Conservation (phyloP, 1,284 basidiomycete genomes). For the Ganoderma sinense region DNA sequence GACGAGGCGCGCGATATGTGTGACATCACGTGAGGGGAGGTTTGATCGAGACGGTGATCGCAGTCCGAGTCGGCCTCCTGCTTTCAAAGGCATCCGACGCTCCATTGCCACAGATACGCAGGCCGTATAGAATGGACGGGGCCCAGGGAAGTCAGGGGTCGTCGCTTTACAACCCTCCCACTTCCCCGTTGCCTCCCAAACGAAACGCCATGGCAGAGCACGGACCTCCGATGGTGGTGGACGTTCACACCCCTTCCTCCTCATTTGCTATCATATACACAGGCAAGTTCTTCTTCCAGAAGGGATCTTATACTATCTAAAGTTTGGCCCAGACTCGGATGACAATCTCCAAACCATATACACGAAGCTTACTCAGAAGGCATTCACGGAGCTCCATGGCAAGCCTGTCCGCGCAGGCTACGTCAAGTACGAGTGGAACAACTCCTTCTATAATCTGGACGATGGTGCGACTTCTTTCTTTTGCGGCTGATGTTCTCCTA, state of each 20-base stretch:
- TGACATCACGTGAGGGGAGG: background rate
- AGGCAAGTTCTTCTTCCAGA: conserved; percentile 45
- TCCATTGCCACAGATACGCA: background rate
- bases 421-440: conserved; percentile 82
- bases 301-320: background rate
- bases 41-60: conserved; percentile 16
- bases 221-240: conserved; percentile 51
- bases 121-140: background rate
- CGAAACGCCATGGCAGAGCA: conserved; percentile 23
- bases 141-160: background rate
- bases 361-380: conserved; percentile 74
- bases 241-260: conserved; percentile 75
- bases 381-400: conserved; percentile 59
- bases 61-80: background rate
- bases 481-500: background rate
- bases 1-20: background rate
- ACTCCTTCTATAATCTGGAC: conserved; percentile 80
- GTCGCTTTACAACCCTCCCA: background rate
- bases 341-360: conserved; percentile 68
- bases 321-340: conserved; percentile 59
- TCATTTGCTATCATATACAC: conserved; percentile 80
- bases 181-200: background rate
- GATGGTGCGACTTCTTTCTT: conserved; percentile 59
- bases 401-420: conserved; percentile 73
- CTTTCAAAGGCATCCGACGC: background rate